Base-by-base conservation (phyloP, 2,329 filamentous ascomycete genomes). In the Fusarium albidum region DNA sequence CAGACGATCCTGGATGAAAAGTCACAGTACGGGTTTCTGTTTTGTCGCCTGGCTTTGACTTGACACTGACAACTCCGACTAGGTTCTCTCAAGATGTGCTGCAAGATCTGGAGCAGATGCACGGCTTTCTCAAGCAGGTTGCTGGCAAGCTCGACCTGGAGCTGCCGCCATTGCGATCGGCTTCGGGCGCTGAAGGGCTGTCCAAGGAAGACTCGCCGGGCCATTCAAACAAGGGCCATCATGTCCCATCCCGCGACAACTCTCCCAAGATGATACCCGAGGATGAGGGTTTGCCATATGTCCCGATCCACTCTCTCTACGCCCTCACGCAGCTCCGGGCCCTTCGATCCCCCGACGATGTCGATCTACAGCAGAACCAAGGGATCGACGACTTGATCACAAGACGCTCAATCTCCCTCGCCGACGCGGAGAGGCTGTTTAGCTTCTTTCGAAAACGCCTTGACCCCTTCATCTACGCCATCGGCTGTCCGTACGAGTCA, bases 401-500 rank as follows among this genome's bases (percentile, higher is more conserved):
- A 67, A 0, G 80, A 80, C 0, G 57, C 74, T 7, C 66, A n/a
- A n/a, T 84, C 2, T 72, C 77, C 1, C 45, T 79, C 4, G 71
- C 74, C 3, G 80, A 82, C 51, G 81, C 81, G 0, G 76, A 83
- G 39, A 75, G 80, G 37, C 67, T 84, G 0, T 83, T 82, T 58
- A 68, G 72, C 4, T 72, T 82, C 10, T 84, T 82, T 57, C 77
- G 76, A 38, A 74, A 79, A 39, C 77, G 75, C 1, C 76, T 83
- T 50, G 82, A 83, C 49, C 75, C 79, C 40, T 77, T 80, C 40
- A 76, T 83, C 57, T 83, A 81, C 50, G 78, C 78, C 3, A 81
- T 83, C 12, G 78, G 82, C 14, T 73, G 81, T 14, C 77, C 78
- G 7, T 81, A 82, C 55, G 72, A 73, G 37, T 77, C 79, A 6